Percentiles rank a stretch among this genome's conserved stretches.
Evolutionary conservation across 2,329 filamentous ascomycete species (phyloP).

Genomic region (Fusarium guadeloupense): DNA sequence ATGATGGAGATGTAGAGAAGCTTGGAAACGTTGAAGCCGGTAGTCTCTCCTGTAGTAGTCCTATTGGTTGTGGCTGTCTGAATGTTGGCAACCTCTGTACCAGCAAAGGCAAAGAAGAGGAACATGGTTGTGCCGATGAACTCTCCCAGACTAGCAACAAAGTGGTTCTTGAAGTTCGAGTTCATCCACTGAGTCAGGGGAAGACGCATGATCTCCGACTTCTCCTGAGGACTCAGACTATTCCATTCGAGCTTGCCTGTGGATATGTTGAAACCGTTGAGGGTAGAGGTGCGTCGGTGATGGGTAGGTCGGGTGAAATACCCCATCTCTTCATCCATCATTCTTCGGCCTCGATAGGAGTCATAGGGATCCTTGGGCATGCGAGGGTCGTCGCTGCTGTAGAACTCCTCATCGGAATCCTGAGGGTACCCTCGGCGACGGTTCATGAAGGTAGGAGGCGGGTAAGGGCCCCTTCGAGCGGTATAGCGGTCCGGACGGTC

Average conservation of each 20-base stretch:
- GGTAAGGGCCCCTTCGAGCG: constrained; percentile 34
- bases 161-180: constrained; percentile 56
- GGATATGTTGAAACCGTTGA: constrained; percentile 27
- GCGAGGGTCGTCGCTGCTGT: constrained; percentile 35
- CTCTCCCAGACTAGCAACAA: constrained; percentile 51
- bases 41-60: constrained; percentile 55
- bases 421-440: constrained; percentile 28
- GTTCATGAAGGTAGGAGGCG: constrained; percentile 41
- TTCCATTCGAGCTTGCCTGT: constrained; percentile 50
- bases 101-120: constrained; percentile 55
- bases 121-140: constrained; percentile 56
- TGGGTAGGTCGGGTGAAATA: constrained; percentile 2
- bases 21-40: constrained; percentile 55
- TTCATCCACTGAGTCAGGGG: constrained; percentile 59
- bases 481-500: constrained; percentile 39
- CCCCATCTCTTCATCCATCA: constrained; percentile 41
- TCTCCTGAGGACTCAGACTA: constrained; percentile 51
- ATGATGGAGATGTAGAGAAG: constrained; percentile 54
- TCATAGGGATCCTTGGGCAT: constrained; percentile 26
- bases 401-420: constrained; percentile 41
- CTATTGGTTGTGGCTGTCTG: constrained; percentile 45
- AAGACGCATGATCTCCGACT: constrained; percentile 54
- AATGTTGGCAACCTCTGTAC: constrained; percentile 53
- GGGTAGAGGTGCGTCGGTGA: constrained; percentile 21
- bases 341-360: constrained; percentile 20